Percentiles rank a stretch among this genome's conserved stretches.
These are phyloP conservation scores for Entomortierella beljakovae DNA, from an alignment of 192 early-diverging fungal species.

Conservation along the genomic window DNA sequence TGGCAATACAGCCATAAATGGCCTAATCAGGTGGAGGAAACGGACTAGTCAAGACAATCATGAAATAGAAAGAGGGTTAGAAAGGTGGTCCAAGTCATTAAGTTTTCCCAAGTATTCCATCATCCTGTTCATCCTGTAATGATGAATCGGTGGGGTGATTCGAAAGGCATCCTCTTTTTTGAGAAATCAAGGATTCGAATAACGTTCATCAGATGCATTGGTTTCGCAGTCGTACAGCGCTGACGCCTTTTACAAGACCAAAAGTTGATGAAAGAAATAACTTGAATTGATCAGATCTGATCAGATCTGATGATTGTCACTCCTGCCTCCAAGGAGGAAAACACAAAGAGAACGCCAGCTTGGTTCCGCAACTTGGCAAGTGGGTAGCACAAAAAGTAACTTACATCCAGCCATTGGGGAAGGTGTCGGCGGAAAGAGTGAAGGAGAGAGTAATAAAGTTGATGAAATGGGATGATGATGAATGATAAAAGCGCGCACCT, in stretches of 20 bases:
- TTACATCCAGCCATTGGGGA: conserved; percentile 51
- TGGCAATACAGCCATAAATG: conserved; percentile 98
- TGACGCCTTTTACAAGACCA: too few species aligned
- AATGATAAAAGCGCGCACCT: conserved; percentile 3
- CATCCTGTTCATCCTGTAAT: not conserved
- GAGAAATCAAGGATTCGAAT: too few species aligned
- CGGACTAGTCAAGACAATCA: conserved; percentile 74
- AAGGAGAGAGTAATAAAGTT: not conserved
- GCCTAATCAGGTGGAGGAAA: conserved; percentile 95
- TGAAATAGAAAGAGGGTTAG: not conserved
- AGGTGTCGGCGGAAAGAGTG: conserved; percentile 1
- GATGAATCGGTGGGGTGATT: too few species aligned
- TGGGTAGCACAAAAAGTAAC: conserved; percentile 2
- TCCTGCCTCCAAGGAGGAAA: too few species aligned
- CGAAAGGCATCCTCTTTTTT: too few species aligned
- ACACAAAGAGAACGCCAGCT: too few species aligned
- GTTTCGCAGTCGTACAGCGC: not conserved
- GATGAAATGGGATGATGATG: conserved; percentile 25
- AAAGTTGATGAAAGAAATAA: too few species aligned
- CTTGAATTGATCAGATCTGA: too few species aligned
- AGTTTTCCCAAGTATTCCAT: not conserved
- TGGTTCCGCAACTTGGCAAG: not conserved
- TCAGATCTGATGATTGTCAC: too few species aligned
- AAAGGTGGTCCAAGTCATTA: too few species aligned
- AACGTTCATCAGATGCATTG: too few species aligned